Base-by-base conservation (phyloP, 352 stramenopile genomes). In the Globisporangium spinosum region DNA sequence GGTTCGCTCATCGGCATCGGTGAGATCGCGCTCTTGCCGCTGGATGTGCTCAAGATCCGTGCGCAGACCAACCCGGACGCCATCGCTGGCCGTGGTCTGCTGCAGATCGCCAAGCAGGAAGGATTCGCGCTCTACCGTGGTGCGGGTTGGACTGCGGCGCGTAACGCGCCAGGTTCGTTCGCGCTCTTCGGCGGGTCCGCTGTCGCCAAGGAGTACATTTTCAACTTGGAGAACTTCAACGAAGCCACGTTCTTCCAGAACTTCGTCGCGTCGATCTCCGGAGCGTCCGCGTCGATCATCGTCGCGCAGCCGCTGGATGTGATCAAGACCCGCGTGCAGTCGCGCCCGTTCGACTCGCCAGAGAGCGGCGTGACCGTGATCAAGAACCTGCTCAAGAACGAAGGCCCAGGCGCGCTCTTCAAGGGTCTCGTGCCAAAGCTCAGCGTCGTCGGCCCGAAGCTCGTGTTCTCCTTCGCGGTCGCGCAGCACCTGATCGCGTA, bases 31-130 rank as follows among this genome's bases (percentile, higher is more conserved):
- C 79, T 98, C 32, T 76, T 98, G 67, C 95, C 95, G 22, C 81
- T 98, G n/a, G 94, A 98, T 72, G 91, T 98, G 71, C 89, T 98
- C 68, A 98, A 98, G 84, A 98, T 98, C 73, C 97, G 97, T 72
- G 93, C 94, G 17, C 95, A 98, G 77, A 98, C 94, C 67, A 97
- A 97, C 80, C 95, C 95, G 25, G 91, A 94, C 58, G 90, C 91
- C 35, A 92, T 98, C 59, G 85, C 85, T 38, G 93, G 94, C 63
- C 90, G 96, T 51, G 94, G 94, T 51, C 73, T 98, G 40, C 68
- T 96, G 29, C 78, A 97, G 71, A 98, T 98, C 72, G 96, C 98
- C 82, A 75, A 82, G 66, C 93, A 86, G 60, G 95, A 98, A 74
- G 91, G 93, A 63, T 86, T 97, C 47, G 82, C 85, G 34, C 78